Evolutionary conservation across 2,329 filamentous ascomycete species (phyloP), one percentile per base, ranked within the genome.

Genomic region (Escovopsis sp.): DNA sequence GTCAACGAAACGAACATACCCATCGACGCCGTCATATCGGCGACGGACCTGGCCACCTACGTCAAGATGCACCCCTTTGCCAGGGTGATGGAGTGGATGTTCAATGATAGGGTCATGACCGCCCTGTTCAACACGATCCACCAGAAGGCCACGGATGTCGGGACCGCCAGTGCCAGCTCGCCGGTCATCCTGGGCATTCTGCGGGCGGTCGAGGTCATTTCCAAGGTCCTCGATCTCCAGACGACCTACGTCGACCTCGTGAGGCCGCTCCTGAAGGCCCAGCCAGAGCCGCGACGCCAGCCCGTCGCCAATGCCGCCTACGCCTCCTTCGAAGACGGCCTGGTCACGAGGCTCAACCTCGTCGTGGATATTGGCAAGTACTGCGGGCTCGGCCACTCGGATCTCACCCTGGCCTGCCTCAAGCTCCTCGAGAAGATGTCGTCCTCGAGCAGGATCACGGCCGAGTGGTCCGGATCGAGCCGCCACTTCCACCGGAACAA

Each of bases 71-170:
- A 98, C 62, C 89, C 93, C 0, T 98, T 96, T 54, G 79, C 84
- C 3, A 78, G 93, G 45, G 81, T 94, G 13, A 95, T 96, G 84
- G 91, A 98, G 56, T 96, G 91, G 87, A 76, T 98, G 62, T 94
- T 94, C 61, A 95, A 94, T 56, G 85, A 93, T 53, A 85, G 82
- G 48, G 84, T 95, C 16, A 76, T 94, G 52, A 75, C 74, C 48
- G 76, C 81, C 12, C 64, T 98, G 2, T 89, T 95, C 59, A 71
- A 76, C 43, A 76, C 82, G 10, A 76, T 91, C 27, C 83, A 89
- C 50, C 81, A 93, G 56, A 76, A 89, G 50, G 65, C 81, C 13
- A 67, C 72, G 7, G 79, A 84, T 44, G 73, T 95, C 34, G 76
- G 83, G 46, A 78, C 75, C 50, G 76, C 85, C 10, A 66, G 78